phyloP scores from a whole-genome alignment of 2,329 filamentous ascomycete species.

The Aspergillus carbonarius region DNA sequence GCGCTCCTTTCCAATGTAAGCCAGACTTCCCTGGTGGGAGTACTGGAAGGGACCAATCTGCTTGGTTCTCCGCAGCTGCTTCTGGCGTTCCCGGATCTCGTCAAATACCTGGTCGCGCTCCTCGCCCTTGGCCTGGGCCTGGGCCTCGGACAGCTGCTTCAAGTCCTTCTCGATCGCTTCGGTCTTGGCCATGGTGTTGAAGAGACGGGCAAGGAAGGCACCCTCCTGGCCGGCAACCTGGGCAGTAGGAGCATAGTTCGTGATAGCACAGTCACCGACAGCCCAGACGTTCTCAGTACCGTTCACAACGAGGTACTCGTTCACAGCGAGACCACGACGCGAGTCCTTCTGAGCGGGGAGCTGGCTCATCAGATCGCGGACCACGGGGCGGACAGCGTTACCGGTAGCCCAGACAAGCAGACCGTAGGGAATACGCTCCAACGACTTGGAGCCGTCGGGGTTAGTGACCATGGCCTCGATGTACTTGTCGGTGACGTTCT shows the following conservation, averaged over 20 bases:
- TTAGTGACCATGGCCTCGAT: slow-evolving; percentile 85
- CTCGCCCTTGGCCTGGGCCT: slow-evolving; percentile 67
- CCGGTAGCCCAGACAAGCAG: slow-evolving; percentile 98
- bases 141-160: slow-evolving; percentile 62
- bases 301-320: slow-evolving; percentile 98
- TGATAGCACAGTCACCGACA: slow-evolving; percentile 93
- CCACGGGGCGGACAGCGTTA: slow-evolving; percentile 84
- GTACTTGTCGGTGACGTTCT: slow-evolving; percentile 88
- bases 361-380: slow-evolving; percentile 87
- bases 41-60: slow-evolving; percentile 98
- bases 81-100: slow-evolving; percentile 84
- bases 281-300: slow-evolving; percentile 97
- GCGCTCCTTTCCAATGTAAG: slow-evolving; percentile 97
- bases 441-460: slow-evolving; percentile 79
- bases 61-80: slow-evolving; percentile 83
- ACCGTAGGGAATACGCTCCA: slow-evolving; percentile 84
- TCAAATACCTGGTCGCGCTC: slow-evolving; percentile 59
- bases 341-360: slow-evolving; percentile 95
- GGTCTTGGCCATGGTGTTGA: slow-evolving; percentile 99
- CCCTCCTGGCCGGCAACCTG: slow-evolving; percentile 97
- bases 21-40: slow-evolving; percentile 93
- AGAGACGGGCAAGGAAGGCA: slow-evolving; percentile 87
- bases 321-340: slow-evolving; percentile 89
- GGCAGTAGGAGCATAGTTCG: slow-evolving; percentile 95
- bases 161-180: slow-evolving; percentile 77